Evolutionary conservation across 2,329 filamentous ascomycete genomes (phyloP).

Genomic region (Diaporthe helianthi): DNA sequence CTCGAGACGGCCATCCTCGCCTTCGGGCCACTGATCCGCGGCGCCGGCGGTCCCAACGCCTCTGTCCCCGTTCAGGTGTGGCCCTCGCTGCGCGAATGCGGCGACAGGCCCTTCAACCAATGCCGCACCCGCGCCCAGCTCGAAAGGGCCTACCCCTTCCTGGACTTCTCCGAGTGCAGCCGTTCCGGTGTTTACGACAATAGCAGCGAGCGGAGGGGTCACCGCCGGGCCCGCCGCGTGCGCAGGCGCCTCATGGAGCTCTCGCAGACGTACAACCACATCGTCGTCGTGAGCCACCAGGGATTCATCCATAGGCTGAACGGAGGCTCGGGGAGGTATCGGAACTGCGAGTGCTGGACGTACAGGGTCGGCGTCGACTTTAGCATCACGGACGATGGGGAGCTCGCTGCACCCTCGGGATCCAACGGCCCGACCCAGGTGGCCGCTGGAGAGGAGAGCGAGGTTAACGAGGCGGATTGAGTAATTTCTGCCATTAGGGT

Average conservation of each 20-base stretch:
- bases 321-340: constrained; percentile 25
- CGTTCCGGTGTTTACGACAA: constrained; percentile 28
- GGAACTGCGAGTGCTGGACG: constrained; percentile 32
- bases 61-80: constrained; percentile 27
- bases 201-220: constrained; percentile 25
- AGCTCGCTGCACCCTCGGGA: constrained; percentile 22
- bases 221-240: constrained; percentile 25
- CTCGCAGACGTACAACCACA: constrained; percentile 24
- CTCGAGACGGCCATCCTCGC: constrained; percentile 24
- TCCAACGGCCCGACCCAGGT: constrained; percentile 29
- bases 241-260: constrained; percentile 29
- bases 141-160: constrained; percentile 28
- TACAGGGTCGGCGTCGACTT: constrained; percentile 32
- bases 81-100: constrained; percentile 31
- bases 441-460: constrained; percentile 28
- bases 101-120: constrained; percentile 29
- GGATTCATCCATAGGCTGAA: constrained; percentile 29
- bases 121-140: constrained; percentile 27
- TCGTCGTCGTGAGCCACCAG: constrained; percentile 33
- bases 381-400: constrained; percentile 26
- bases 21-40: constrained; percentile 14
- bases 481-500: neutral
- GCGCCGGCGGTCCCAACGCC: neutral
- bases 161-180: constrained; percentile 29
- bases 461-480: constrained; percentile 29